Base-by-base conservation (phyloP, 345 rosid genomes). In the Luvunga scandens region DNA sequence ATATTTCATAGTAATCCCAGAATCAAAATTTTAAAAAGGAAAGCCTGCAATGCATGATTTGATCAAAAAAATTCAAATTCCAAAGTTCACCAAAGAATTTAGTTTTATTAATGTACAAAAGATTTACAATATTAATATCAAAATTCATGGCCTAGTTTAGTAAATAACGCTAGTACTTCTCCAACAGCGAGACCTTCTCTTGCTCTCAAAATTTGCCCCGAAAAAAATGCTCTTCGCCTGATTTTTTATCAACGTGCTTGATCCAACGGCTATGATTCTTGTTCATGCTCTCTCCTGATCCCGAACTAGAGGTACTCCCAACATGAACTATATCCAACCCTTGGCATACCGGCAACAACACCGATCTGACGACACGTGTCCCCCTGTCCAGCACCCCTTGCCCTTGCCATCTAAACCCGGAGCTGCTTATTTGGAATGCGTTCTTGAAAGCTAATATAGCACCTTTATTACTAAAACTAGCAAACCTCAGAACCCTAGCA, bases 391-490 rank as follows among this genome's bases (percentile, higher is more conserved):
- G 86, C 71, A 87, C 82, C 61, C 85, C 80, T 0, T 83, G 84
- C 57, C 85, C 80, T 0, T 83, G 84, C 98, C 98, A 95, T 30
- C 86, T 75, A 25, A 93, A 89, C 72, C 89, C 89, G 14, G 88
- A 81, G 9, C 5, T 66, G 9, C 16, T 66, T 76, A 83, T 85
- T 7, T 77, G 83, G 66, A 83, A 69, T 24, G 93, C 98, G 74
- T 92, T 95, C 84, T 92, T 93, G 76, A 98, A 88, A 3, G 88
- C 92, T 69, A 93, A 76, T 50, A 95, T 93, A 1, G 98, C 98
- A 5, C 98, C 98, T 50, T 86, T 87, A 6, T 48, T 61, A 34
- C 92, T 85, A 71, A 95, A 61, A 79, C 85, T 84, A 18, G 98
- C 98, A 16, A 59, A 57, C 85, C 88, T 89, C 83, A 95, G 83